Evolutionary conservation across 345 rosid species (phyloP), one percentile per base, ranked within the genome.

Genomic region (Abelmoschus esculentus): DNA sequence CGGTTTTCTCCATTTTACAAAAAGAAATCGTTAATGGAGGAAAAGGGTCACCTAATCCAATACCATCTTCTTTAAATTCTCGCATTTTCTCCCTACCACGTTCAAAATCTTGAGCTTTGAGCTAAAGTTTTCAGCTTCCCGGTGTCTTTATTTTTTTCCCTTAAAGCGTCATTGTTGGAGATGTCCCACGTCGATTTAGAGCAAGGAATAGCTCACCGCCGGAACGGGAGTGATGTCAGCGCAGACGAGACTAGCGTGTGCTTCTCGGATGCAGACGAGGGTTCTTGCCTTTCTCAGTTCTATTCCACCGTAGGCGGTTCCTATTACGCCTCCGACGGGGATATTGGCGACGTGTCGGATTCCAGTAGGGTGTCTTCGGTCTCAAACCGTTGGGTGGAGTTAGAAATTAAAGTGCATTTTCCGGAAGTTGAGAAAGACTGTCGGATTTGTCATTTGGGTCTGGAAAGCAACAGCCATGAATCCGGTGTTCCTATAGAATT

Each of bases 251-350:
- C 57, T 18, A 86, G 86, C 61, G 72, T 82, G 0, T 88, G 80
- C 73, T 91, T 90, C 78, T 88, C 99, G 9, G 99, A 95, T 76
- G 89, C 85, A 26, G 99, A 90, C 9, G 96, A 90, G 54, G 89
- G 82, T 61, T 90, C 97, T 15, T 84, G 89, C 40, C 78, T 84
- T 80, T 90, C 99, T 18, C 92, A 89, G 78, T 95, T 90, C 76
- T 90, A 87, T 56, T 91, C 98, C 12, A 90, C 92, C 10, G 78
- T 83, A 2, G 91, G 84, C 34, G 96, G 96, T 64, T 84, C 96
- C 12, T 85, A 90, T 69, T 66, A 87, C 71, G 86, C 79, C 29
- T 79, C 77, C 68, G 78, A 82, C 72, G 47, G 53, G 44, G 89
- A 80, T 78, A 75, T 76, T 29, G 72, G 52, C 11, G 80, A 62